Conservation (phyloP, 1,284 basidiomycete genomes). For the Fomes fomentarius region DNA sequence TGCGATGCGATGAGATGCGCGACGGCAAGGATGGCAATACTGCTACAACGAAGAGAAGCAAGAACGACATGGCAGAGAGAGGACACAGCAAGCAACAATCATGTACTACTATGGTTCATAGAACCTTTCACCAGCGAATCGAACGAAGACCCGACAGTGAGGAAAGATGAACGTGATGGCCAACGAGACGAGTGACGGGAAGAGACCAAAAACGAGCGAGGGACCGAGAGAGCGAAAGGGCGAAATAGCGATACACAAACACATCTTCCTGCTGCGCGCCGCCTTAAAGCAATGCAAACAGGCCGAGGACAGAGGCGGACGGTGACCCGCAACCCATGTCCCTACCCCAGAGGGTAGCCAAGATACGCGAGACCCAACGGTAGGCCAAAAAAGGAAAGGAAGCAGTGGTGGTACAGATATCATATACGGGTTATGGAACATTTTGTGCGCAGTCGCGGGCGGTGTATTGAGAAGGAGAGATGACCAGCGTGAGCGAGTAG, state of each 20-base stretch:
- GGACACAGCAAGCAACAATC: too few relatives aligned
- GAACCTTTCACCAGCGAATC: too few relatives aligned
- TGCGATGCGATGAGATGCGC: too few relatives aligned
- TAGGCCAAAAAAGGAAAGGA: conserved; percentile 14
- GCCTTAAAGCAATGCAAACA: not conserved
- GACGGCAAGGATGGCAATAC: too few relatives aligned
- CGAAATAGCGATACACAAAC: conserved; percentile 25
- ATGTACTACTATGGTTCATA: too few relatives aligned
- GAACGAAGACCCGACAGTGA: too few relatives aligned
- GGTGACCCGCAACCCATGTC: not conserved
- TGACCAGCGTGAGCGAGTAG: conserved; percentile 12
- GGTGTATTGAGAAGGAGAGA: conserved; percentile 2
- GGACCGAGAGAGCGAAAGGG: too few relatives aligned
- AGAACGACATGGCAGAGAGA: too few relatives aligned
- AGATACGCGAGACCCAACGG: conserved; percentile 3
- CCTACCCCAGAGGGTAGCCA: conserved; percentile 3
- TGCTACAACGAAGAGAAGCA: too few relatives aligned
- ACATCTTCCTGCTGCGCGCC: conserved; percentile 9
- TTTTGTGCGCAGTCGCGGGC: conserved; percentile 14
- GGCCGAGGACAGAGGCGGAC: not conserved
- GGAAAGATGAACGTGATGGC: too few relatives aligned
- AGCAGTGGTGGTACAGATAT: conserved; percentile 20
- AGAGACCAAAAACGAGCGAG: too few relatives aligned
- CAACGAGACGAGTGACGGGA: too few relatives aligned
- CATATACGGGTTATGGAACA: conserved; percentile 20